Percentiles rank a stretch among this genome's conserved stretches.
Conservation (phyloP, 495 filamentous ascomycete species). For the Penicillium maclennaniae region DNA sequence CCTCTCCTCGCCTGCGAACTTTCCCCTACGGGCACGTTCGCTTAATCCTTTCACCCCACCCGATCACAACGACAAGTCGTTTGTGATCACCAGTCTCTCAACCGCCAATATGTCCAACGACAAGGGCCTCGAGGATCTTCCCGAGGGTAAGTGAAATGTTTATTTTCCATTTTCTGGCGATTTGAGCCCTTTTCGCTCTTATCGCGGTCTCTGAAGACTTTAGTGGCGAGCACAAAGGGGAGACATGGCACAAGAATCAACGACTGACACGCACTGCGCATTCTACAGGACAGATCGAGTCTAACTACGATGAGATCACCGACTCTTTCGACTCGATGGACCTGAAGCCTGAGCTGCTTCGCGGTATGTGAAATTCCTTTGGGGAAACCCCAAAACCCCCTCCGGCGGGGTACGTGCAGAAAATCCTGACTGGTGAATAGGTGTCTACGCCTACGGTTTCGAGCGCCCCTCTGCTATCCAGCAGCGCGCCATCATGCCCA, state of each 20-base stretch:
- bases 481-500: constrained; percentile 98
- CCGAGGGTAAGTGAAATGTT: constrained; percentile 63
- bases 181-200: neutral
- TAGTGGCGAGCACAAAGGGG: constrained; percentile 21
- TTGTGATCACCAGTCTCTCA: constrained; percentile 63
- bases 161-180: neutral
- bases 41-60: constrained; percentile 42
- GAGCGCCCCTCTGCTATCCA: constrained; percentile 99
- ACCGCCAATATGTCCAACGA: constrained; percentile 90
- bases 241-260: constrained; percentile 3
- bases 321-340: constrained; percentile 99
- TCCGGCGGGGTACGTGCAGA: constrained; percentile 16
- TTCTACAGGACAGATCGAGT: constrained; percentile 88
- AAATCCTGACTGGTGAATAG: constrained; percentile 47
- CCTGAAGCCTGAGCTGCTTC: constrained; percentile 92
- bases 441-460: constrained; percentile 99
- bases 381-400: constrained; percentile 1
- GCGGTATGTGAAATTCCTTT: constrained; percentile 61
- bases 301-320: constrained; percentile 99
- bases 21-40: constrained; percentile 34
- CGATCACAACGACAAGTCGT: constrained; percentile 56
- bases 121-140: constrained; percentile 95
- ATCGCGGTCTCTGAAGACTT: constrained; percentile 7
- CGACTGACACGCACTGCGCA: constrained; percentile 23
- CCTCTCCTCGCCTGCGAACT: constrained; percentile 16